Conservation (phyloP, 257 asterid genomes). For the Hygrophila difformis region DNA sequence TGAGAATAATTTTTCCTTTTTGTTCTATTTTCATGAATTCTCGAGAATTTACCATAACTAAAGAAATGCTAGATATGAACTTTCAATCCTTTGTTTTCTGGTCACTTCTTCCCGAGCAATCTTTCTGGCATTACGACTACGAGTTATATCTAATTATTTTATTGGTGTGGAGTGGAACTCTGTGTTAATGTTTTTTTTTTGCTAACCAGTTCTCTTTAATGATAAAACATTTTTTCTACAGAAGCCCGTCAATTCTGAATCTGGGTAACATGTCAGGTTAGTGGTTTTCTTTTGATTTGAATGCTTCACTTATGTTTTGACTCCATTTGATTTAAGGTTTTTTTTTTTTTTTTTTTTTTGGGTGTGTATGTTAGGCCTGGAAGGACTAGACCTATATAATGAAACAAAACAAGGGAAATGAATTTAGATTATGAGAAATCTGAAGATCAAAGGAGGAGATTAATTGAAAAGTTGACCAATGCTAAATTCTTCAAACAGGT, state of each 20-base stretch:
- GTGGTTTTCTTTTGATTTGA: constrained; percentile 5
- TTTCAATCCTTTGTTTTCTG: too few species aligned
- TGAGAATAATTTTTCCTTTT: too few species aligned
- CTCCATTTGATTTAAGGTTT: neutral
- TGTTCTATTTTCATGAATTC: too few species aligned
- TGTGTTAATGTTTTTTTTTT: neutral
- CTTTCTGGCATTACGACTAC: neutral
- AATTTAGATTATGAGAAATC: constrained; percentile 65
- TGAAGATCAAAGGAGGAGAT: constrained; percentile 75
- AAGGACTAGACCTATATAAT: constrained; percentile 49
- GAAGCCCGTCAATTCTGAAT: constrained; percentile 9
- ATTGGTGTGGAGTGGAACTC: constrained; percentile 10
- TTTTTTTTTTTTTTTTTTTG: too few species aligned
- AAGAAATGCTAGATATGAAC: too few species aligned
- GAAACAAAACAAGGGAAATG: constrained; percentile 72
- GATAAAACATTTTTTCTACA: constrained; percentile 2
- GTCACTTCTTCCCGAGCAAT: too few species aligned
- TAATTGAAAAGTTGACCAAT: constrained; percentile 72
- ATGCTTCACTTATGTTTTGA: too few species aligned
- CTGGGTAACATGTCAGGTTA: constrained; percentile 48
- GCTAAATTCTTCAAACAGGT: constrained; percentile 75
- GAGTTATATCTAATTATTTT: neutral
- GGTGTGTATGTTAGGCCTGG: constrained; percentile 25
- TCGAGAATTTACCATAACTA: neutral
- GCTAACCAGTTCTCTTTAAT: constrained; percentile 1